A percentile compares a stretch with the other conserved stretches of the same genome.
phyloP scores from a whole-genome alignment of 139 green algal genomes.

The Diplosphaera chodatii region DNA sequence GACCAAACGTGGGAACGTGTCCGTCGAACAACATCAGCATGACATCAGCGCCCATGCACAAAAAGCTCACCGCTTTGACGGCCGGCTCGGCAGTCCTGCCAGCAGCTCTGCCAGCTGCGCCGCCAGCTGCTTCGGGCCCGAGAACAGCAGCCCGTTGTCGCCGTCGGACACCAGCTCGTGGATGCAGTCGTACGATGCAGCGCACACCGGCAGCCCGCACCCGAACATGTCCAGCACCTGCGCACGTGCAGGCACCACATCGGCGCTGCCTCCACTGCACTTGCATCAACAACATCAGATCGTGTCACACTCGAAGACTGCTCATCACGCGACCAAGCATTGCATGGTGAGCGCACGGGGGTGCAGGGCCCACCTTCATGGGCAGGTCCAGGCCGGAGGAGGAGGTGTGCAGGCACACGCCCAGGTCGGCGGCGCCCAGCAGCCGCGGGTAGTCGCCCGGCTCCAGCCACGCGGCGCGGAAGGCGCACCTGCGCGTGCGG shows the following conservation, averaged over 20 bases:
- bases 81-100: slow-evolving; percentile 24
- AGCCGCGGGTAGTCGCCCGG: slow-evolving; percentile 85
- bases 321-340: no score
- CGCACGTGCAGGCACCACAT: neutral
- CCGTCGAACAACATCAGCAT: no score
- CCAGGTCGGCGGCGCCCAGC: slow-evolving; percentile 83
- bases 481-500: no score
- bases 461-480: slow-evolving; percentile 85
- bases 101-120: slow-evolving; percentile 53
- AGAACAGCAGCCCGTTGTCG: slow-evolving; percentile 80
- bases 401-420: slow-evolving; percentile 87
- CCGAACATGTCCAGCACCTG: slow-evolving; percentile 98
- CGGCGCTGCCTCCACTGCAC: no score
- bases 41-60: no score
- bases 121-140: slow-evolving; percentile 44
- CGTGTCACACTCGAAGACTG: no score
- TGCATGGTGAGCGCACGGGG: no score
- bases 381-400: slow-evolving; percentile 91
- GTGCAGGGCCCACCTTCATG: no score
- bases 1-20: no score
- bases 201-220: slow-evolving; percentile 80
- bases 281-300: no score
- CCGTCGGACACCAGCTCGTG: slow-evolving; percentile 69
- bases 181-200: slow-evolving; percentile 76
- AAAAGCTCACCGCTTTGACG: slow-evolving; percentile 5